Evolutionary conservation across 371 early-diverging fungal species (phyloP).

Genomic region (Mucor mucedo): DNA sequence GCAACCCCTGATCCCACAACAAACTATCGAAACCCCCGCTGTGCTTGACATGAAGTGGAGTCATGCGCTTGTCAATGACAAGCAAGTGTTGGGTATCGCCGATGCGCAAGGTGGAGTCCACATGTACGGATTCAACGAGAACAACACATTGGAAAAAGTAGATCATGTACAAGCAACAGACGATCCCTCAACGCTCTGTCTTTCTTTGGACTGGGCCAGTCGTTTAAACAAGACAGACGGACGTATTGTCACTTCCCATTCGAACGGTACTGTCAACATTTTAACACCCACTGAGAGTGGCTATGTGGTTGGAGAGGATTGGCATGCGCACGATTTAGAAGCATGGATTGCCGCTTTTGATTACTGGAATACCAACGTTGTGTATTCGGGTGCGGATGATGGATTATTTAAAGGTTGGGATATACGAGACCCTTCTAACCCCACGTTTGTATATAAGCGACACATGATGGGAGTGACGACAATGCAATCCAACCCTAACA

Average conservation of each 20-base stretch:
- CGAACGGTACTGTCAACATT: slow-evolving; percentile 67
- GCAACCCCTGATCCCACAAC: slow-evolving; percentile 30
- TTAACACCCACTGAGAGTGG: slow-evolving; percentile 40
- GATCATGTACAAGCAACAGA: slow-evolving; percentile 43
- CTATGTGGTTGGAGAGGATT: slow-evolving; percentile 47
- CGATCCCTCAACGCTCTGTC: slow-evolving; percentile 64
- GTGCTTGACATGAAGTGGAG: slow-evolving; percentile 90
- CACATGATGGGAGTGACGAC: slow-evolving; percentile 86
- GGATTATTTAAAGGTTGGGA: slow-evolving; percentile 88
- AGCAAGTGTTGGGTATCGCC: slow-evolving; percentile 59
- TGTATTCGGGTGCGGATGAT: slow-evolving; percentile 87
- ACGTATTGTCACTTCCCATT: slow-evolving; percentile 66
- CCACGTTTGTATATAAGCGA: slow-evolving; percentile 40
- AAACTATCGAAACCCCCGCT: slow-evolving; percentile 69
- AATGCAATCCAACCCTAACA: slow-evolving; percentile 80
- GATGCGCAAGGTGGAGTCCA: slow-evolving; percentile 67
- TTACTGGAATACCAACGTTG: slow-evolving; percentile 67
- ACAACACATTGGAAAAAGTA: slow-evolving; percentile 38
- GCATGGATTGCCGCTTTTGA: slow-evolving; percentile 93
- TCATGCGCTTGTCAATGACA: slow-evolving; percentile 50
- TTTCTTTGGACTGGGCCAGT: slow-evolving; percentile 93
- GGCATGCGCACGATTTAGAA: slow-evolving; percentile 89
- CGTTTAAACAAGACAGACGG: slow-evolving; percentile 45
- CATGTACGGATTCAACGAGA: slow-evolving; percentile 50
- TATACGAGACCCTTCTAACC: slow-evolving; percentile 46